Evolutionary conservation across 1,284 basidiomycete genomes (phyloP).

Genomic region (Mycosarcoma mackinlayi): DNA sequence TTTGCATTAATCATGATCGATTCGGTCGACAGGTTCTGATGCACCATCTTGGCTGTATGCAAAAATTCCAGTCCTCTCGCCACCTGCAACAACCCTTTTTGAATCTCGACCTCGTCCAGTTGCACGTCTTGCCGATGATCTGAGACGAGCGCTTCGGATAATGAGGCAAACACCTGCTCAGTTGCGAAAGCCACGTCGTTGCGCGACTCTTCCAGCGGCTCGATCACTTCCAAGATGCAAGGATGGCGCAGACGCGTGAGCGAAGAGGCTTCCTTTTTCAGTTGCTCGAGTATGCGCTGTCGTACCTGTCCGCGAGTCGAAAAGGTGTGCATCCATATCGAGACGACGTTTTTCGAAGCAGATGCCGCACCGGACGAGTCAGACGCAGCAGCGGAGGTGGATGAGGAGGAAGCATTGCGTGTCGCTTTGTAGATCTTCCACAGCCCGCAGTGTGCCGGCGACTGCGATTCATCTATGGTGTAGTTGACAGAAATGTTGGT

Average conservation of each 20-base stretch:
- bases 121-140: conserved; percentile 50
- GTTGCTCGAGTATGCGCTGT: conserved; percentile 51
- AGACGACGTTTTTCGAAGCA: conserved; percentile 33
- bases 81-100: conserved; percentile 93
- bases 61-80: conserved; percentile 93
- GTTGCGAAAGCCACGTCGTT: conserved; percentile 91
- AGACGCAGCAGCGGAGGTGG: conserved; percentile 8
- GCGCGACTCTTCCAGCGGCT: conserved; percentile 91
- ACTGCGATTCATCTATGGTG: conserved; percentile 54
- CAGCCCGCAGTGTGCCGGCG: conserved; percentile 57
- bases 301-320: conserved; percentile 43
- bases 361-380: conserved; percentile 1
- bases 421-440: conserved; percentile 64
- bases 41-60: conserved; percentile 88
- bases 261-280: conserved; percentile 75
- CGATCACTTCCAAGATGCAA: conserved; percentile 96
- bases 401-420: conserved; percentile 41
- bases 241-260: conserved; percentile 89
- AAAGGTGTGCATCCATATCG: conserved; percentile 60
- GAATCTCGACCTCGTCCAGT: conserved; percentile 76
- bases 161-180: conserved; percentile 72
- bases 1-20: conserved; percentile 69
- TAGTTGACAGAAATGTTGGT: conserved; percentile 65
- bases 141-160: conserved; percentile 43
- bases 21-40: conserved; percentile 86